These are phyloP conservation scores for Trichosporon faecale DNA, from an alignment of 1,284 basidiomycete species.

Conservation along the genomic window DNA sequence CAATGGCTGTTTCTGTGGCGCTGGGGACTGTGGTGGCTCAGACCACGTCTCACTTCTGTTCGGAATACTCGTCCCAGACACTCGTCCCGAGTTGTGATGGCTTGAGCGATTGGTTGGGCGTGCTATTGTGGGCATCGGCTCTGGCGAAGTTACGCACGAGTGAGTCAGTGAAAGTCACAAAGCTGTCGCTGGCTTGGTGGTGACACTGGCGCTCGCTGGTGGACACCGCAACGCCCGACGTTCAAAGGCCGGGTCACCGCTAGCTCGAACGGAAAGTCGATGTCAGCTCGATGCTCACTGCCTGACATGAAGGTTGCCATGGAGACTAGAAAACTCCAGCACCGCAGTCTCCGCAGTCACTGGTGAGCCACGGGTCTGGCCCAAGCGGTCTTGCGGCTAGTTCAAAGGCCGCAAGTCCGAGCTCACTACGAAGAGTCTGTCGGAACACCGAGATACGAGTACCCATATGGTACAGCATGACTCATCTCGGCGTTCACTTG, in stretches of 20 bases:
- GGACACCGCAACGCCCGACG: background rate
- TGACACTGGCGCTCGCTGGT: background rate
- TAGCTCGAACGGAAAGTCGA: no score
- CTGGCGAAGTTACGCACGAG: background rate
- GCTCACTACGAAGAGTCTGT: slow-evolving; percentile 24
- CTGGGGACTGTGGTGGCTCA: background rate
- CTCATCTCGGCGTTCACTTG: background rate
- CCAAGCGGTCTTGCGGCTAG: background rate
- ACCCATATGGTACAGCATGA: background rate
- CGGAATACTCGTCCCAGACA: background rate
- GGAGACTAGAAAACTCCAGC: no score
- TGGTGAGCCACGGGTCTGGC: background rate
- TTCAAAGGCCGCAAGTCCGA: background rate
- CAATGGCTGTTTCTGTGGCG: no score
- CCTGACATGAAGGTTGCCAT: no score
- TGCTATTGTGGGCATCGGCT: background rate
- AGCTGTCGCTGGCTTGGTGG: background rate
- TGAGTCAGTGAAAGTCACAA: background rate
- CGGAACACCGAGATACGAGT: background rate
- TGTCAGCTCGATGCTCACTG: no score
- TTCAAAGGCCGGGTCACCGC: background rate
- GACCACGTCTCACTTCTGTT: background rate
- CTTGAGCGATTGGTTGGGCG: background rate
- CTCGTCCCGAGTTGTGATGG: no score
- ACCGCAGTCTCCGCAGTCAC: no score